Evolutionary conservation across 2,329 filamentous ascomycete genomes (phyloP), one percentile per base, ranked within the genome.

Genomic region (Aspergillus ochraceus): DNA sequence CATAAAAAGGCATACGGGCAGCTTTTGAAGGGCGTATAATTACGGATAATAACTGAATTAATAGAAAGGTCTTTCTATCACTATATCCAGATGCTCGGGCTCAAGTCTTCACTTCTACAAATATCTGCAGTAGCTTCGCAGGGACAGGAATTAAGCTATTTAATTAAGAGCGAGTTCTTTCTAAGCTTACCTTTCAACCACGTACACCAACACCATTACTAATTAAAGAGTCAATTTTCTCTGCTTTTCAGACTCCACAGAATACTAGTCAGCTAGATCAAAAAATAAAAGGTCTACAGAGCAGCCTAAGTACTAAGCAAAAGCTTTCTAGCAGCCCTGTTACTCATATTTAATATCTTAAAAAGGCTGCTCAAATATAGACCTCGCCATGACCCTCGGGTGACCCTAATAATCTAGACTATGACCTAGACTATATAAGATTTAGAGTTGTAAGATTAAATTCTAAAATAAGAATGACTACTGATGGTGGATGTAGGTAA

Each of bases 321-420:
- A 32, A 45, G n/a, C 47, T 59, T 47, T 59, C 52, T 59, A 59
- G 53, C 20, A 55, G 36, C 36, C 57, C 36, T 17, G 24, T 60
- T n/a, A 46, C 52, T 51, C n/a, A 54, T 60, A 57, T 57, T 60
- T 12, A 60, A 45, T n/a, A 54, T 46, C 50, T 60, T 60, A 29
- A 55, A 45, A 54, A 53, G 14, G 36, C 53, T n/a, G 53, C 22
- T 17, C 29, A 55, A 32, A 55, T 55, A 19, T n/a, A n/a, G n/a
- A n/a, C n/a, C n/a, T n/a, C n/a, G n/a, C n/a, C n/a, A n/a, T n/a
- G n/a, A n/a, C n/a, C n/a, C n/a, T n/a, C n/a, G n/a, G n/a, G n/a
- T n/a, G n/a, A n/a, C n/a, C n/a, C n/a, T n/a, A n/a, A n/a, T n/a
- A n/a, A n/a, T n/a, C n/a, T n/a, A n/a, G n/a, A n/a, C n/a, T n/a